These are phyloP conservation scores for Neonectria faginata DNA, from an alignment of 2,329 filamentous ascomycete species.

Conservation along the genomic window DNA sequence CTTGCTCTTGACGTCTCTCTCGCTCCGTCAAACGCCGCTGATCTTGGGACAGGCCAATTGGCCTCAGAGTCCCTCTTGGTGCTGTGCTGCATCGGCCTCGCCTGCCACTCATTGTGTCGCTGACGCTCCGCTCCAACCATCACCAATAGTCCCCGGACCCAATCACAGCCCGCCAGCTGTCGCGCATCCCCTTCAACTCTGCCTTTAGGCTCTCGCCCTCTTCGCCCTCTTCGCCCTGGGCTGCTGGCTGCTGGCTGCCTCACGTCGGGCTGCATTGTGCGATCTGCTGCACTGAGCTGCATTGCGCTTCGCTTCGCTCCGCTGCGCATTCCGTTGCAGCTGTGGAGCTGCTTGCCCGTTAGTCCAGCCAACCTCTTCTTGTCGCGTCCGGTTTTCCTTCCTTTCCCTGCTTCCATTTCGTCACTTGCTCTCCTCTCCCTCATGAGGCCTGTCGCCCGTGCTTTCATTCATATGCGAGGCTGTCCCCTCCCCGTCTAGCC, in stretches of 20 bases:
- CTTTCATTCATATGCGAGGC: constrained; percentile 48
- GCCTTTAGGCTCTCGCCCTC: constrained; percentile 37
- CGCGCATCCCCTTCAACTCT: constrained; percentile 44
- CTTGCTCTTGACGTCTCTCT: constrained; percentile 14
- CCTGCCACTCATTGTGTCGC: constrained; percentile 43
- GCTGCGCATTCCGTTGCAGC: constrained; percentile 40
- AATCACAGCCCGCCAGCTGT: constrained; percentile 54
- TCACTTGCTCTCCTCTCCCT: constrained; percentile 28
- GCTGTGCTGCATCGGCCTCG: constrained; percentile 36
- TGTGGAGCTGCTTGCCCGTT: constrained; percentile 44
- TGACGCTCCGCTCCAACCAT: constrained; percentile 34
- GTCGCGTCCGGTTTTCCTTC: constrained; percentile 36
- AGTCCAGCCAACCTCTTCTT: constrained; percentile 44
- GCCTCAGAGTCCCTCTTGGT: constrained; percentile 30
- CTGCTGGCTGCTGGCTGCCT: constrained; percentile 32
- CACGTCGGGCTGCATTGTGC: constrained; percentile 45
- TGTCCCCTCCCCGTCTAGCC: constrained; percentile 37
- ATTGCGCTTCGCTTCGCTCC: constrained; percentile 40
- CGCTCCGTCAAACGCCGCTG: constrained; percentile 30
- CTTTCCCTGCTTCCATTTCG: constrained; percentile 41
- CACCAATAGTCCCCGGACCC: constrained; percentile 41
- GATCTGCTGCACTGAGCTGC: constrained; percentile 41
- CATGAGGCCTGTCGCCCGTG: constrained; percentile 42
- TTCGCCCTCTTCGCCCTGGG: constrained; percentile 17
- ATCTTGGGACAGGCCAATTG: constrained; percentile 43